These are phyloP conservation scores for Cyanophora paradoxa DNA, from an alignment of 78 protist species.

Conservation along the genomic window DNA sequence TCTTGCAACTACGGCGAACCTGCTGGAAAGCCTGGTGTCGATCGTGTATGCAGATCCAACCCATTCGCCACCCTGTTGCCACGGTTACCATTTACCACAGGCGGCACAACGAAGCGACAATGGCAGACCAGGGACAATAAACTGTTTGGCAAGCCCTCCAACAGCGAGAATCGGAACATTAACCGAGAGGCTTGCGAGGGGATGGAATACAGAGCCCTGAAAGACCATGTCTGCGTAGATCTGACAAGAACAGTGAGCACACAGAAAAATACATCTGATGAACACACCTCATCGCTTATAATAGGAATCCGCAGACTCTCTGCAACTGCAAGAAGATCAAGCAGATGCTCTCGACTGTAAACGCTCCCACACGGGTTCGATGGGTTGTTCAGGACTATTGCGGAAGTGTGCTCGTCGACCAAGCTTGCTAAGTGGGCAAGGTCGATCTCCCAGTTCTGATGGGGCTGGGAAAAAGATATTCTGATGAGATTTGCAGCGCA, in stretches of 20 bases:
- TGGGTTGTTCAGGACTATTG: constrained; percentile 83
- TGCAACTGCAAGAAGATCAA: constrained; percentile 50
- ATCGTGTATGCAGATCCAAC: constrained; percentile 80
- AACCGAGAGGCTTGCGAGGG: constrained; percentile 46
- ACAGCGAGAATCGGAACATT: constrained; percentile 65
- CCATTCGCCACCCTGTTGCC: constrained; percentile 66
- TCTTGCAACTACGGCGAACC: no score
- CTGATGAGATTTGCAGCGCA: neutral
- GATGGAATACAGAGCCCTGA: constrained; percentile 27
- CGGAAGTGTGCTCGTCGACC: constrained; percentile 63
- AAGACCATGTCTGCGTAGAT: constrained; percentile 82
- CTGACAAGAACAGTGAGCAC: no score
- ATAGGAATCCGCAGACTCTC: constrained; percentile 70
- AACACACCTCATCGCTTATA: constrained; percentile 87
- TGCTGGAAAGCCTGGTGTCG: constrained; percentile 31
- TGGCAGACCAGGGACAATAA: constrained; percentile 78
- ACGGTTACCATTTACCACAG: neutral
- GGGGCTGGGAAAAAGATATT: constrained; percentile 22
- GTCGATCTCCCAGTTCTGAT: constrained; percentile 70
- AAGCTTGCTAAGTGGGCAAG: constrained; percentile 44
- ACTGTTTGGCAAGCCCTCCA: constrained; percentile 90
- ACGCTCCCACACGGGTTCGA: constrained; percentile 86
- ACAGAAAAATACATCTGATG: no score
- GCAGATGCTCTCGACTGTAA: constrained; percentile 50
- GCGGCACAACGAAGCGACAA: neutral